Base-by-base conservation (phyloP, 805 yeast species). In the Metschnikowia amazonensis region DNA sequence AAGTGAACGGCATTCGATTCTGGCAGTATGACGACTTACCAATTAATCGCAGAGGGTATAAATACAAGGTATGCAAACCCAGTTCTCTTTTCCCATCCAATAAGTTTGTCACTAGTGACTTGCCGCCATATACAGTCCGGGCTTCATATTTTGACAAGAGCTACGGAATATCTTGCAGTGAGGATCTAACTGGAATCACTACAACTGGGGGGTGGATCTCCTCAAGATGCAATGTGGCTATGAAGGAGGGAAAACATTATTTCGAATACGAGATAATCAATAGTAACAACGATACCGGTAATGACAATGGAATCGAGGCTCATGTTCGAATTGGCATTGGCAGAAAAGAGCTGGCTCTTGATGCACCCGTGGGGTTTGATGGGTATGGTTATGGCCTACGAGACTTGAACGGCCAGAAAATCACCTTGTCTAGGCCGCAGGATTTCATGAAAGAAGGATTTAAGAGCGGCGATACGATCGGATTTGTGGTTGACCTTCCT, bases 291-390 rank as follows among this genome's bases (percentile, higher is more conserved):
- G 44, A 78, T 2, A 63, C 63, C 25, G 75, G 75, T 6, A 66
- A 63, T 48, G 59, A 66, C 28, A 53, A 47, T 46, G 50, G 27
- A 16, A 55, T 52, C 18, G 61, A 58, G 20, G 60, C 69, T 13
- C 92, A 90, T 62, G 89, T 94, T 1, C 67, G 99, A 24, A 60
- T 90, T 24, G 99, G 99, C 0, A 60, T 92, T 30, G 84, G 84
- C 0, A 70, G 98, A 43, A 75, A 89, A 50, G 98, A 92, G 59
- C 94, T 96, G 2, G 79, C 89, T 41, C 65, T 90, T 36, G 97
- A 92, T 55, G 96, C 95, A 0, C 98, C 99, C 0, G 94, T 90
- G 5, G 99, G 99, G 2, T 88, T 80, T 57, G 98, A 94, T 64
- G 92, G 89, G 0, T 94, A 89, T 66, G 92, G 97, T 0, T 92